These are phyloP conservation scores for Gaultheria prostrata DNA, from an alignment of 148 eudicot species.

Conservation along the genomic window DNA sequence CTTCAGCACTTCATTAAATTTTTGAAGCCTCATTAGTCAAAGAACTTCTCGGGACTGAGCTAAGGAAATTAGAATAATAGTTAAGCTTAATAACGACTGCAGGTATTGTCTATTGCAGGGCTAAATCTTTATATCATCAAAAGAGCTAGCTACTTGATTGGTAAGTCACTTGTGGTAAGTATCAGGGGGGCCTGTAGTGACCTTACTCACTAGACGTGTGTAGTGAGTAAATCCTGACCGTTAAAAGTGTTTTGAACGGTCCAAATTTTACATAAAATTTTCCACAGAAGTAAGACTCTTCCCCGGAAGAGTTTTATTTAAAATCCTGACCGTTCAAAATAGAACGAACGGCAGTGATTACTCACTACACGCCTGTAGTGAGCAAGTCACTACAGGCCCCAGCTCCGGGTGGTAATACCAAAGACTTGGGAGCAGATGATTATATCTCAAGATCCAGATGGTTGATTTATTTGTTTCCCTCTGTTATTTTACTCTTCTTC, in stretches of 20 bases:
- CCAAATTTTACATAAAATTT: no score
- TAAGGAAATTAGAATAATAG: background rate
- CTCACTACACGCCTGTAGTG: no score
- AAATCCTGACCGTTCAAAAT: no score
- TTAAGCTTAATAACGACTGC: background rate
- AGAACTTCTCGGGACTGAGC: background rate
- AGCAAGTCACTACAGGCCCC: no score
- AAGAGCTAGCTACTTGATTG: slow-evolving; percentile 5
- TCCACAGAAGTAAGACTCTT: no score
- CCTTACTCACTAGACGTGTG: no score
- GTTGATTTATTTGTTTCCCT: background rate
- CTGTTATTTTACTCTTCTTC: background rate
- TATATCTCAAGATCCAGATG: background rate
- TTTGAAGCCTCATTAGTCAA: background rate
- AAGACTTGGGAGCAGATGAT: background rate
- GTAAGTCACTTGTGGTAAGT: background rate
- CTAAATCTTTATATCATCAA: background rate
- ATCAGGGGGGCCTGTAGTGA: no score
- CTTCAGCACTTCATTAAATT: background rate
- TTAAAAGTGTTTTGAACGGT: no score
- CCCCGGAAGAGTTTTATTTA: no score
- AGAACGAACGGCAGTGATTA: no score
- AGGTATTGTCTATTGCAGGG: background rate
- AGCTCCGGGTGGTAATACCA: background rate
- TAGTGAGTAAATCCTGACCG: no score